Percentiles rank a stretch among this genome's conserved stretches.
phyloP scores from a whole-genome alignment of 257 asterid species.

The Scutellaria galericulata region DNA sequence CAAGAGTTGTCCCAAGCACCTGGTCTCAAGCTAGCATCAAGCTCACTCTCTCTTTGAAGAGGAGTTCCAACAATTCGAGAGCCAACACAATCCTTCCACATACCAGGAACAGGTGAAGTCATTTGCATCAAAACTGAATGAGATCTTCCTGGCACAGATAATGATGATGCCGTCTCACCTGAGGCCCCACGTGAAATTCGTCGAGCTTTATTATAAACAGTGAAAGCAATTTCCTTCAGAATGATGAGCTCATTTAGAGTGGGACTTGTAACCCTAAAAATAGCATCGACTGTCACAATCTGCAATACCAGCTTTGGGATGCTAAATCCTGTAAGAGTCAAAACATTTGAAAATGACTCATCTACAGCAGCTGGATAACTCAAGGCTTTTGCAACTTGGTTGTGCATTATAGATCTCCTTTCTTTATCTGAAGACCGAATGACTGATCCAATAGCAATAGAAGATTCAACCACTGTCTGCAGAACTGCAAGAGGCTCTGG shows the following conservation, averaged over 20 bases:
- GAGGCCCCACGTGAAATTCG: constrained; percentile 76
- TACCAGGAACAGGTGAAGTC: constrained; percentile 73
- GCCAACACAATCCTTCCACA: constrained; percentile 96
- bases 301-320: constrained; percentile 93
- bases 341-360: constrained; percentile 86
- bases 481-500: constrained; percentile 98
- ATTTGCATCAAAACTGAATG: constrained; percentile 76
- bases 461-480: constrained; percentile 88
- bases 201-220: constrained; percentile 94
- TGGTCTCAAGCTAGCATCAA: constrained; percentile 84
- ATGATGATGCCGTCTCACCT: constrained; percentile 59
- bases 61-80: constrained; percentile 70
- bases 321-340: constrained; percentile 87
- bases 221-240: constrained; percentile 95
- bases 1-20: constrained; percentile 95
- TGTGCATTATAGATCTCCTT: constrained; percentile 82
- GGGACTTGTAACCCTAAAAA: constrained; percentile 93
- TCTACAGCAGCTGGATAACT: constrained; percentile 85
- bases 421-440: constrained; percentile 91
- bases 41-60: constrained; percentile 86
- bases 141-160: constrained; percentile 67
- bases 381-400: constrained; percentile 97
- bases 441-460: constrained; percentile 87
- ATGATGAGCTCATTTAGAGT: constrained; percentile 77
- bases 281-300: constrained; percentile 95